Base-by-base conservation (phyloP, 2,329 filamentous ascomycete species). In the Biscogniauxia mediterranea region DNA sequence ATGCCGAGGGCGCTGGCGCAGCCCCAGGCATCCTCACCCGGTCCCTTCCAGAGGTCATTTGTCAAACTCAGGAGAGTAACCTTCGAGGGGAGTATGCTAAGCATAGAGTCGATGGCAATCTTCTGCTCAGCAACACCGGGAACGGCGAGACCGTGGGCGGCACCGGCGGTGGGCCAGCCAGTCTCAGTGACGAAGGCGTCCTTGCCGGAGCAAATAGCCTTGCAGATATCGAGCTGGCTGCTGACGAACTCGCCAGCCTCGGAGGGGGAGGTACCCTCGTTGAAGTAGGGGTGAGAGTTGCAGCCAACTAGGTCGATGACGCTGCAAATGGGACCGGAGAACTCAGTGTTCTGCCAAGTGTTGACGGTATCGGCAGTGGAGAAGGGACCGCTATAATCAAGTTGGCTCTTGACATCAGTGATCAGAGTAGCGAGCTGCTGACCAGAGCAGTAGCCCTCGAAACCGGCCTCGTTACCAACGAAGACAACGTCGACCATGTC, bases 261-360 rank as follows among this genome's bases (percentile, higher is more conserved):
- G 3, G 78, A 71, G 63, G 93, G 85, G 23, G 78, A 73, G 66
- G 89, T 83, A 61, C 84, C 80, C 53, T 86, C 74, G 83, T 96
- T 96, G 89, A 97, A 98, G 89, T 90, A 97, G 69, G 93, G 88
- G 81, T 98, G 93, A 72, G 96, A 87, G 84, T 97, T 97, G 78
- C 87, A 88, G 77, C 89, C 91, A 46, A 92, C 84, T 64, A 96
- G 81, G 74, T 97, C 93, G 61, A 97, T 83, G 70, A 83, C 84
- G 42, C 72, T 70, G 84, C 94, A 97, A 64, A 97, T 83, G 55
- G 77, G 77, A 32, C 74, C 70, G 59, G 82, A 66, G 61, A 83
- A 84, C 66, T 89, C 82, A 57, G 80, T 68, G 74, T 88, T 80
- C 78, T 92, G 80, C 86, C 92, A 93, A 74, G 89, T 83, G 77